phyloP scores from a whole-genome alignment of 75 land plant species.

The Chamaecyparis obtusa region DNA sequence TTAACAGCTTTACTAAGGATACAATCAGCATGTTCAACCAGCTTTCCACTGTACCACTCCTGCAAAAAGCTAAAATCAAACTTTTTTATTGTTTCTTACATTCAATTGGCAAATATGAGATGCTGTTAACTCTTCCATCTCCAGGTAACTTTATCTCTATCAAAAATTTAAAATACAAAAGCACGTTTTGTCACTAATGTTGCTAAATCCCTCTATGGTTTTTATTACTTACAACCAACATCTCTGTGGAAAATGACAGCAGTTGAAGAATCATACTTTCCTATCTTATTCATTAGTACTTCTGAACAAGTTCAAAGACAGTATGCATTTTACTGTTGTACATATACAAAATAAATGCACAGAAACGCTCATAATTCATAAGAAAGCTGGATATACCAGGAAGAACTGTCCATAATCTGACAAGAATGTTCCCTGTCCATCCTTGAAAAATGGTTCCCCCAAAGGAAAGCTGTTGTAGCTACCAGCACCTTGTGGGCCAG shows the following conservation, averaged over 20 bases:
- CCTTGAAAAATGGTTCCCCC: constrained; percentile 36
- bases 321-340: background rate
- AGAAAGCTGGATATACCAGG: constrained; percentile 22
- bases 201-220: background rate
- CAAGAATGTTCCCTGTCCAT: constrained; percentile 24
- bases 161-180: background rate
- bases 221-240: background rate
- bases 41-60: constrained; percentile 46
- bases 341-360: background rate
- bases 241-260: background rate
- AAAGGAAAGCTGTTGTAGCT: constrained; percentile 34
- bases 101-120: constrained; percentile 1
- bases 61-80: constrained; percentile 16
- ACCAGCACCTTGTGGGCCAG: constrained; percentile 40
- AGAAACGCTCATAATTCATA: background rate
- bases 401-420: constrained; percentile 44
- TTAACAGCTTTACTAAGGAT: constrained; percentile 28
- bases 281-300: background rate
- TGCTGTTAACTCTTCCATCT: background rate
- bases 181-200: background rate
- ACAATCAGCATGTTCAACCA: constrained; percentile 40
- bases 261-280: background rate
- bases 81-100: constrained; percentile 12
- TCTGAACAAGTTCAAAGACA: background rate
- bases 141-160: background rate